These are phyloP conservation scores for Diaporthe humulicola DNA, from an alignment of 2,329 filamentous ascomycete species.

Conservation along the genomic window DNA sequence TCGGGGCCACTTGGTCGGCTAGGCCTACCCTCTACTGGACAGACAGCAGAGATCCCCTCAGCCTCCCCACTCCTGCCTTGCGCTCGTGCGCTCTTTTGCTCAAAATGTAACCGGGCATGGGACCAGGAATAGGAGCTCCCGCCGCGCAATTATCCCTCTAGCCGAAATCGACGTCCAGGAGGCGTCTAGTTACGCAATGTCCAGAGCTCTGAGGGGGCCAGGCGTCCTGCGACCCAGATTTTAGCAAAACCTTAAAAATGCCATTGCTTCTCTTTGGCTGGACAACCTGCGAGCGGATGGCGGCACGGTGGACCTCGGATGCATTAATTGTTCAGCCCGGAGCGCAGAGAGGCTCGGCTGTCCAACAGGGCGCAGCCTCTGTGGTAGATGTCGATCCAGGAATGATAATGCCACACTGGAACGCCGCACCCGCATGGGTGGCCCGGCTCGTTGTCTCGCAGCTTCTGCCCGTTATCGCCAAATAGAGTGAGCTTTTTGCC, in stretches of 20 bases:
- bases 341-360: conserved; percentile 10
- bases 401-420: conserved; percentile 30
- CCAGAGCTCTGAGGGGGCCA: not conserved
- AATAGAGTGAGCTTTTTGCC: conserved; percentile 9
- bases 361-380: conserved; percentile 25
- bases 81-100: not conserved
- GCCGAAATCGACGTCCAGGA: conserved; percentile 12
- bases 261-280: conserved; percentile 12
- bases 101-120: conserved; percentile 14
- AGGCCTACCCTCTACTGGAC: not conserved
- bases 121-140: conserved; percentile 16
- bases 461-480: conserved; percentile 8
- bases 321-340: conserved; percentile 9
- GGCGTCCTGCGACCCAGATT: conserved; percentile 18
- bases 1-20: conserved; percentile 10
- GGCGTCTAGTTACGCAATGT: conserved; percentile 16
- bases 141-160: not conserved
- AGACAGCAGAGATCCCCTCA: not conserved
- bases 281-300: conserved; percentile 3
- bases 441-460: conserved; percentile 28
- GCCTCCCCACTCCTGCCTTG: not conserved
- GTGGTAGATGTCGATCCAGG: conserved; percentile 24
- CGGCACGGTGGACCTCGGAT: conserved; percentile 27
- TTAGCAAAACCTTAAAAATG: conserved; percentile 35
- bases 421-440: conserved; percentile 31